Evolutionary conservation across 1,139 yeast genomes (phyloP).

Genomic region (Diutina rugosa): DNA sequence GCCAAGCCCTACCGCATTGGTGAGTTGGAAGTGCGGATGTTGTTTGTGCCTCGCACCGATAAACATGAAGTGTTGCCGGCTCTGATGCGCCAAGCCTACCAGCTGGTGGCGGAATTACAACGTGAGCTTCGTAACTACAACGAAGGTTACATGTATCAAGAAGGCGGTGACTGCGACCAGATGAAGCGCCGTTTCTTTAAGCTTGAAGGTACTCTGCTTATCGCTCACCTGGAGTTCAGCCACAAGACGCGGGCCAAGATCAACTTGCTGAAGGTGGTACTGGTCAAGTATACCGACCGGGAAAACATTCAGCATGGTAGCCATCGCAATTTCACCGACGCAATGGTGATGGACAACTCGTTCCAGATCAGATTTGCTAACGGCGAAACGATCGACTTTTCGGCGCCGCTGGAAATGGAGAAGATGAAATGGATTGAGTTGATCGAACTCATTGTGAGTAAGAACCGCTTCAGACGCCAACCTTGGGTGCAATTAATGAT

Average conservation of each 20-base stretch:
- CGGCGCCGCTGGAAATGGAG: constrained; percentile 47
- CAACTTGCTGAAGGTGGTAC: constrained; percentile 48
- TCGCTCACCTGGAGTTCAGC: constrained; percentile 53
- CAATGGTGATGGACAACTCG: constrained; percentile 46
- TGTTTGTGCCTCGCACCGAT: constrained; percentile 53
- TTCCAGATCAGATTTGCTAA: constrained; percentile 53
- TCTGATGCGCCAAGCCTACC: constrained; percentile 46
- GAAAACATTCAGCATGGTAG: constrained; percentile 20
- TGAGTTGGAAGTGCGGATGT: constrained; percentile 55
- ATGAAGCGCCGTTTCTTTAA: constrained; percentile 55
- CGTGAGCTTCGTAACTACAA: constrained; percentile 22
- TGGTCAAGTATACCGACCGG: constrained; percentile 37
- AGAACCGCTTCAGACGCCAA: constrained; percentile 44
- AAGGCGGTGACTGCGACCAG: constrained; percentile 62
- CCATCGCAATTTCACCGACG: constrained; percentile 50
- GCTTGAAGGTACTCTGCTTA: constrained; percentile 43
- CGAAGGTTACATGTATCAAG: constrained; percentile 63
- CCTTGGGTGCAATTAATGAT: constrained; percentile 58
- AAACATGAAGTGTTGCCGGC: constrained; percentile 49
- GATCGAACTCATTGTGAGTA: constrained; percentile 39
- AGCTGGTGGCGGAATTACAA: constrained; percentile 33
- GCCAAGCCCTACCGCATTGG: constrained; percentile 38
- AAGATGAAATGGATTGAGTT: constrained; percentile 43
- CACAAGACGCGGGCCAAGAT: constrained; percentile 55
- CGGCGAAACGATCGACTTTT: constrained; percentile 59